Base-by-base conservation (phyloP, 495 filamentous ascomycete species). In the Xylaria curta region DNA sequence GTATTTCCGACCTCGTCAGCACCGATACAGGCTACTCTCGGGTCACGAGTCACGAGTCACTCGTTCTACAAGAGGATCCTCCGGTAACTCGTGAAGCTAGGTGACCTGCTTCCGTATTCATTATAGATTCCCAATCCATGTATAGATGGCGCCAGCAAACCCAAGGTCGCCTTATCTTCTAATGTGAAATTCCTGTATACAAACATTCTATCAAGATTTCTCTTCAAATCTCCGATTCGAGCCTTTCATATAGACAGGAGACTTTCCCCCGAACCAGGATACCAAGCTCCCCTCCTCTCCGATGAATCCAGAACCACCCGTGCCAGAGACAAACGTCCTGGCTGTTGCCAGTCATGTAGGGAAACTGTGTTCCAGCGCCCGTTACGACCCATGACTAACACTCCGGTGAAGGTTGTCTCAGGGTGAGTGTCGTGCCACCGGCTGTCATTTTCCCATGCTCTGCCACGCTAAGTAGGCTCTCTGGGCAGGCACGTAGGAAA, bases 321-420 rank as follows among this genome's bases (percentile, higher is more conserved):
- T 97, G 56, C 94, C 94, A 13, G 93, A 96, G 79, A 97, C 94
- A 40, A 85, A 89, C 77, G 94, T 99, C 68, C 87, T 99, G 78
- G 95, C 96, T 53, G 89, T 98, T 73, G 96, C 96, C 78, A 98
- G 96, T 82, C 96, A 99, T 97, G 96, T 98, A 92, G 82, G 82
- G 93, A 77, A 62, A 63, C 13, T 13, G 33, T 70, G 5, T 33
- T 64, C 47, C 24, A 28, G 24, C 47, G 24, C 59, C 42, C 1
- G 49, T 64, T 38, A 21, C 26, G 21, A 31, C 36, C 21, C 12
- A 31, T 76, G 77, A 77, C 81, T 84, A 80, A 84, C 77, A 21
- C 68, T 53, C 59, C 78, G 24, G 63, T 75, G 33, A 80, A 94
- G 92, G 92, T 94, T 70, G 91, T 92, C 70, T 94, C 92, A 79